Percentiles rank a stretch among this genome's conserved stretches.
phyloP scores from a whole-genome alignment of 202 grass and related monocot genomes.

The Miscanthus sacchariflorus region DNA sequence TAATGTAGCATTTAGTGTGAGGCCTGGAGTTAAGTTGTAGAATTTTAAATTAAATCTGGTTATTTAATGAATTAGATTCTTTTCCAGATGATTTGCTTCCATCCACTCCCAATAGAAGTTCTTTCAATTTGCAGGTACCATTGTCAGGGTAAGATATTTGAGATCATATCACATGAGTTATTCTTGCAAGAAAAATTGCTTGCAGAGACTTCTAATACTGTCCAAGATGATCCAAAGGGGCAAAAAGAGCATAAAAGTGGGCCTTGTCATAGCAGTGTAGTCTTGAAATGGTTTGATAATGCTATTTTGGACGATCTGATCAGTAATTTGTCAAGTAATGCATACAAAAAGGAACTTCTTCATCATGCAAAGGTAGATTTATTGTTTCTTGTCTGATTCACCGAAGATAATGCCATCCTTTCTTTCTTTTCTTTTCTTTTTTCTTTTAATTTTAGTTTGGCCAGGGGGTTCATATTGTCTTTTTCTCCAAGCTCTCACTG shows the following conservation, averaged over 20 bases:
- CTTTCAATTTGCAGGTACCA: conserved; percentile 56
- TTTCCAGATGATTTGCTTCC: background rate
- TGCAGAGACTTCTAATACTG: conserved; percentile 46
- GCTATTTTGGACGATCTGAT: conserved; percentile 57
- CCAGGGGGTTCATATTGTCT: background rate
- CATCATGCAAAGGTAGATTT: conserved; percentile 71
- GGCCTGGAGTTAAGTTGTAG: background rate
- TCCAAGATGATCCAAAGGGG: conserved; percentile 30
- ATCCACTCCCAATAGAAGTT: conserved; percentile 3
- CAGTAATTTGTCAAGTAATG: conserved; percentile 60
- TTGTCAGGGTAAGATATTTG: conserved; percentile 71
- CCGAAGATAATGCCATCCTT: background rate
- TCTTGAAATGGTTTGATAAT: conserved; percentile 70
- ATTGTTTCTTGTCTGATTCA: conserved; percentile 8
- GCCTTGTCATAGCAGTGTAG: conserved; percentile 49
- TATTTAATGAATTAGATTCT: background rate
- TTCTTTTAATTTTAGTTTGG: conserved; percentile 18
- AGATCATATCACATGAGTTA: conserved; percentile 85
- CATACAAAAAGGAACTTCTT: conserved; percentile 64
- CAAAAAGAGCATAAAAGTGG: conserved; percentile 41
- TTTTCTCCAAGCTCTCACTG: background rate
- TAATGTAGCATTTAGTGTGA: conserved; percentile 17
- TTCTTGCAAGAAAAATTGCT: conserved; percentile 76
- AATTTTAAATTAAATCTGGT: conserved; percentile 11
- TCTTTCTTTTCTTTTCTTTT: background rate